Conservation (phyloP, 2,329 filamentous ascomycete species). For the Botrytis sinoallii region DNA sequence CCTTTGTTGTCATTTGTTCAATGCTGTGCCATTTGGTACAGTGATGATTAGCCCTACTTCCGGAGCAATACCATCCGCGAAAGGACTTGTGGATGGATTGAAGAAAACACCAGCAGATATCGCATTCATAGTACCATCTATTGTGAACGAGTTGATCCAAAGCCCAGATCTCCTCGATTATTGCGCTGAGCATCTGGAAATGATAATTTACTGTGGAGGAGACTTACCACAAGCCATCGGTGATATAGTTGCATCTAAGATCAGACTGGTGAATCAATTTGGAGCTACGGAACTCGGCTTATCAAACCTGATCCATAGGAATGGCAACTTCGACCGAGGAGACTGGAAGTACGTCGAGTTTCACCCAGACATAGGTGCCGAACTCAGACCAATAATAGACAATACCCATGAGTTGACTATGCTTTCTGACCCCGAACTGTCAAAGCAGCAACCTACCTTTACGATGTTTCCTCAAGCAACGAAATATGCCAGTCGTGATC, state of each 20-base stretch:
- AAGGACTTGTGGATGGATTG: constrained; percentile 1
- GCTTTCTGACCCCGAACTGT: background rate
- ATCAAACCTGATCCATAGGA: background rate
- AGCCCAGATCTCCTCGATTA: background rate
- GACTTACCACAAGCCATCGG: constrained; percentile 10
- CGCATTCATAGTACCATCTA: constrained; percentile 1
- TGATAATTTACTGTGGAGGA: constrained; percentile 14
- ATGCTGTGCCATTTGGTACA: background rate
- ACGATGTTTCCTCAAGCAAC: background rate
- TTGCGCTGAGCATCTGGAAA: background rate
- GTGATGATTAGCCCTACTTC: constrained; percentile 3
- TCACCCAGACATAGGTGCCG: constrained; percentile 37
- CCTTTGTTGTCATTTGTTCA: background rate
- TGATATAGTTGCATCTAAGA: constrained; percentile 9
- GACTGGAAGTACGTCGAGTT: constrained; percentile 2
- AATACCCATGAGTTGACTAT: background rate
- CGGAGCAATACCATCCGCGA: constrained; percentile 1
- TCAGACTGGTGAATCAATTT: background rate
- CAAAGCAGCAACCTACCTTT: background rate
- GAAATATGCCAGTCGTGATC: background rate
- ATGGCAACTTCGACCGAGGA: background rate
- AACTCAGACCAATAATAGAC: constrained; percentile 1
- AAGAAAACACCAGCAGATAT: background rate
- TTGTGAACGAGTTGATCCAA: constrained; percentile 10
- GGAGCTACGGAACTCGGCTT: constrained; percentile 6